Conservation (phyloP, 805 yeast genomes). For the Nakazawaea laoshanensis region DNA sequence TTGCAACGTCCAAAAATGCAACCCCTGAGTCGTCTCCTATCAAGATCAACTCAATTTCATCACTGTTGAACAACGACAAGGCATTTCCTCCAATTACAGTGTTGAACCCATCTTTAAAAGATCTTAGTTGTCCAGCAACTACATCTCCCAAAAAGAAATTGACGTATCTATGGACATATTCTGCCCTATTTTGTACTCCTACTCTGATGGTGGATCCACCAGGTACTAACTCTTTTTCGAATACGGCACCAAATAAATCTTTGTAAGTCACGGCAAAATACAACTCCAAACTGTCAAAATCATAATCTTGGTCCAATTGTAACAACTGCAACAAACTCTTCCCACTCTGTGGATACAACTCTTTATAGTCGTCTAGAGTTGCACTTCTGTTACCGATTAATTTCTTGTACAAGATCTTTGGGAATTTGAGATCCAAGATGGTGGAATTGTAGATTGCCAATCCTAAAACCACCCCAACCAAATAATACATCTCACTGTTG, state of each 20-base stretch:
- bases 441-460: slow-evolving; percentile 88
- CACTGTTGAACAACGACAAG: slow-evolving; percentile 68
- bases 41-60: slow-evolving; percentile 70
- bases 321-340: slow-evolving; percentile 38
- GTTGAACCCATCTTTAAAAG: slow-evolving; percentile 65
- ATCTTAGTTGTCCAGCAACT: slow-evolving; percentile 40
- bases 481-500: slow-evolving; percentile 49
- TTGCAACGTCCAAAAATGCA: slow-evolving; percentile 44
- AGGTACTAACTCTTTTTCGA: slow-evolving; percentile 42
- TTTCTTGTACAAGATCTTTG: slow-evolving; percentile 69
- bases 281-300: slow-evolving; percentile 36
- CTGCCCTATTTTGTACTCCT: slow-evolving; percentile 44
- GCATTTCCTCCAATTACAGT: slow-evolving; percentile 77
- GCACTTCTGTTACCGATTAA: slow-evolving; percentile 46
- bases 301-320: slow-evolving; percentile 26
- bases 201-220: slow-evolving; percentile 53
- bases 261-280: slow-evolving; percentile 55
- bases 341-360: slow-evolving; percentile 64
- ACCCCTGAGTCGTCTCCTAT: slow-evolving; percentile 57
- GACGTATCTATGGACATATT: slow-evolving; percentile 57
- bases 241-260: slow-evolving; percentile 34
- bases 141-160: slow-evolving; percentile 51
- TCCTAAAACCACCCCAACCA: slow-evolving; percentile 83
- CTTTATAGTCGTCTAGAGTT: slow-evolving; percentile 54
- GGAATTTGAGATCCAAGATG: slow-evolving; percentile 73